Evolutionary conservation across 2,329 filamentous ascomycete genomes (phyloP), one percentile per base, ranked within the genome.

Genomic region (Mycosphaerella arachidis): DNA sequence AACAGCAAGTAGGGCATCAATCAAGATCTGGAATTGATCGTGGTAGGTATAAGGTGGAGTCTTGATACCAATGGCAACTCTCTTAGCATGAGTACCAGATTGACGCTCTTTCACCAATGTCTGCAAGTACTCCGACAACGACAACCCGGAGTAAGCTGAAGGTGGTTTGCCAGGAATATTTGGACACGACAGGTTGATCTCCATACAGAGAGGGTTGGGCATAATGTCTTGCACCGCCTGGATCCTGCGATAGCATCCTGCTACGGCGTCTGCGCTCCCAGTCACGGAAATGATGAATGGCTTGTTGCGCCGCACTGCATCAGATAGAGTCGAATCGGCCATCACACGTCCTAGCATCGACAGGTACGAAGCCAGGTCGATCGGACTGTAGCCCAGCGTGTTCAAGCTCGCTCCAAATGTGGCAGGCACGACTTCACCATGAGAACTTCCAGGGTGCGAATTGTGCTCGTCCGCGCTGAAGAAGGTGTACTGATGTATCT

Each of bases 131-230:
- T 74, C 72, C 0, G 71, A 63, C 2, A 92, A 71, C 0, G 80
- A 76, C 0, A 65, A 64, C 0, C 77, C 73, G 7, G 83, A 80
- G 71, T 92, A 92, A 0, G 89, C 89, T 6, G 89, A 88, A 0
- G 90, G 90, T 0, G 89, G 86, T 51, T 82, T 81, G 18, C 77
- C 76, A 0, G 82, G 79, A 53, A 92, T 92, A 68, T 93, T 92
- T 0, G 90, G 90, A 66, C 90, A 92, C 33, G 84, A 88, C 31
- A 92, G 82, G 70, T 93, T 93, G 68, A 92, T 79, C 73, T 93
- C 90, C 78, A 92, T 84, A 18, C 85, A 86, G 0, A 90, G 76
- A 1, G 79, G 78, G 64, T 85, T 77, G 27, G 29, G 52, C 3
- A 70, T 77, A 1, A 55, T 57, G 1, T 48, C 18, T 59, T 80